Evolutionary conservation across 805 yeast genomes (phyloP).

Genomic region (Naumovozyma dairenensis): DNA sequence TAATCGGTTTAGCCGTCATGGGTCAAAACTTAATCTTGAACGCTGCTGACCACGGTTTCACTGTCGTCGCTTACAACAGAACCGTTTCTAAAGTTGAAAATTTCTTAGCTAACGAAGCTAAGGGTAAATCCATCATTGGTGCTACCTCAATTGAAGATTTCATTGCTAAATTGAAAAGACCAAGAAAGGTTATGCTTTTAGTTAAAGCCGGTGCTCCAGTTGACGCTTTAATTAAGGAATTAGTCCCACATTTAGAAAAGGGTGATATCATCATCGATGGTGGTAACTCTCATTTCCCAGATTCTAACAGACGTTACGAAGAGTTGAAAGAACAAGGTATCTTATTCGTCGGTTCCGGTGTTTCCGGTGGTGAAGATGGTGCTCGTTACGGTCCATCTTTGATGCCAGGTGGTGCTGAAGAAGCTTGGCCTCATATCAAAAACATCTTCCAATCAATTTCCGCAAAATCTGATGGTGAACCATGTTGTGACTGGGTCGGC

Average conservation of each 20-base stretch:
- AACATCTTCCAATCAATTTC: constrained; percentile 91
- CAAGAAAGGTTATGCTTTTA: constrained; percentile 87
- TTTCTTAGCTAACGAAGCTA: constrained; percentile 88
- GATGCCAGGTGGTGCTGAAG: constrained; percentile 98
- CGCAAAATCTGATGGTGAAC: constrained; percentile 96
- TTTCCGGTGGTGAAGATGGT: constrained; percentile 99
- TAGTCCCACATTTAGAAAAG: constrained; percentile 83
- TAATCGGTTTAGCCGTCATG: constrained; percentile 99
- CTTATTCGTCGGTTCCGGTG: constrained; percentile 96
- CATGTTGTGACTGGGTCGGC: constrained; percentile 99
- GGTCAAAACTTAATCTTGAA: constrained; percentile 96
- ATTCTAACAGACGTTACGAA: constrained; percentile 90
- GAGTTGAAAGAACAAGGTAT: constrained; percentile 83
- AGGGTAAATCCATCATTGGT: constrained; percentile 93
- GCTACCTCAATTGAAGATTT: constrained; percentile 89
- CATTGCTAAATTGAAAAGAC: constrained; percentile 82
- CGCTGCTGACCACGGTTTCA: constrained; percentile 97
- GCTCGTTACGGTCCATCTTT: constrained; percentile 98
- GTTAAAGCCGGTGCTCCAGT: constrained; percentile 97
- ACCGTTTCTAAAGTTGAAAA: constrained; percentile 92
- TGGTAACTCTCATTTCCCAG: constrained; percentile 99
- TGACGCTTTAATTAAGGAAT: constrained; percentile 79
- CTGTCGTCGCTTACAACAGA: constrained; percentile 98
- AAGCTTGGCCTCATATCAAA: constrained; percentile 98
- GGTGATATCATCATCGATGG: constrained; percentile 99